phyloP scores from a whole-genome alignment of 352 stramenopile species.

The Lagenidium giganteum region DNA sequence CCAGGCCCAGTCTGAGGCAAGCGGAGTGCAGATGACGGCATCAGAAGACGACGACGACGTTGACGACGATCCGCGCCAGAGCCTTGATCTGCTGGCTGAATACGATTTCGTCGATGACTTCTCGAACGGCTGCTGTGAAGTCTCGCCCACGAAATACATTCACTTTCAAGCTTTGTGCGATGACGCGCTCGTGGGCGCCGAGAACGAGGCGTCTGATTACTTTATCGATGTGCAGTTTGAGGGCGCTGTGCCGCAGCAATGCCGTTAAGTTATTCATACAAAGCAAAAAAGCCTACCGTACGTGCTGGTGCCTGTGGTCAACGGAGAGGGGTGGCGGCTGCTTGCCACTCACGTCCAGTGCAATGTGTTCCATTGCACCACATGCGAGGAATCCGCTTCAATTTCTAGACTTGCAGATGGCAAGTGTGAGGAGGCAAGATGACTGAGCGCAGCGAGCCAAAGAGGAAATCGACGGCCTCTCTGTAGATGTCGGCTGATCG shows the following conservation, averaged over 20 bases:
- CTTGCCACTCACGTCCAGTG: too few relatives aligned
- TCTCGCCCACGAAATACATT: constrained; percentile 47
- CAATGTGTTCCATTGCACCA: too few relatives aligned
- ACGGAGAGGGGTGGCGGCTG: too few relatives aligned
- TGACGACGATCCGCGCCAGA: constrained; percentile 16
- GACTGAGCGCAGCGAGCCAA: constrained; percentile 29
- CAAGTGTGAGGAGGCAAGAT: constrained; percentile 7
- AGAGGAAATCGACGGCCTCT: constrained; percentile 64
- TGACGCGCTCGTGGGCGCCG: too few relatives aligned
- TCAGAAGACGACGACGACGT: background rate
- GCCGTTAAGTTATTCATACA: too few relatives aligned
- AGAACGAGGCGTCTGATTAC: constrained; percentile 41
- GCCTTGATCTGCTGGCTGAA: constrained; percentile 37
- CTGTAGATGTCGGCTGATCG: constrained; percentile 40
- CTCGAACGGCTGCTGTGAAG: constrained; percentile 32
- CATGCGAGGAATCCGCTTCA: too few relatives aligned
- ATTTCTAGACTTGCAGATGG: too few relatives aligned
- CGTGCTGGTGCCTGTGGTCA: too few relatives aligned
- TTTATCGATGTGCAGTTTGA: constrained; percentile 75
- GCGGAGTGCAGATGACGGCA: background rate
- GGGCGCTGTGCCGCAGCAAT: constrained; percentile 19
- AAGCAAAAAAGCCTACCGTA: too few relatives aligned
- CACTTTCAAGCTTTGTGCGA: constrained; percentile 59
- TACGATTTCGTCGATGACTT: constrained; percentile 84
- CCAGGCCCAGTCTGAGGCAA: too few relatives aligned